phyloP scores from a whole-genome alignment of 345 rosid species.

The Triadica sebifera region DNA sequence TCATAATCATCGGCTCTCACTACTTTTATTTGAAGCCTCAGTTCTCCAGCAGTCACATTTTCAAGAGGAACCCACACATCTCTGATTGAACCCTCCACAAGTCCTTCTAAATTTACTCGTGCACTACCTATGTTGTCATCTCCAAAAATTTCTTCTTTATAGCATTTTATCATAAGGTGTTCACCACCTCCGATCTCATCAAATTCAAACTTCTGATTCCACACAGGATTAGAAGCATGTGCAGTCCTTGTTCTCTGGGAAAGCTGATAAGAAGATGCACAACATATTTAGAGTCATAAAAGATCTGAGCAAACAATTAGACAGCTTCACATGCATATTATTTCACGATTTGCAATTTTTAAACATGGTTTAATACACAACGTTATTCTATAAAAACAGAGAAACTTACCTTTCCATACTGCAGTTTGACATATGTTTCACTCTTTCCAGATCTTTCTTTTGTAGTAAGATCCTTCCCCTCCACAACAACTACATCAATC shows the following conservation, averaged over 20 bases:
- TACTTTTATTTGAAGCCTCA: conserved; percentile 81
- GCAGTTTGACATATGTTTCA: conserved; percentile 73
- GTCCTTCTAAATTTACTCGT: conserved; percentile 80
- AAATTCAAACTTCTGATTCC: conserved; percentile 82
- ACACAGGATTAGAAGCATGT: conserved; percentile 43
- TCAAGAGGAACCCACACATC: conserved; percentile 92
- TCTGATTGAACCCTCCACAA: conserved; percentile 60
- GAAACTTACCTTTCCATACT: conserved; percentile 74
- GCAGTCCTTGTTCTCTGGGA: conserved; percentile 63
- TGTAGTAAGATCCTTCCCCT: conserved; percentile 62
- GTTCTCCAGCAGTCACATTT: conserved; percentile 83
- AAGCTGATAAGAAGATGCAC: conserved; percentile 37
- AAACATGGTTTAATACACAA: conserved; percentile 10
- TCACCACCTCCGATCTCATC: conserved; percentile 85
- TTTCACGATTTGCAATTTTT: background rate
- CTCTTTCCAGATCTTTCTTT: conserved; percentile 69
- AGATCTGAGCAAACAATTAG: background rate
- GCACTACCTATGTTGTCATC: conserved; percentile 82
- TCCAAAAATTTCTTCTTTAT: conserved; percentile 67
- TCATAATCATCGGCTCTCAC: conserved; percentile 49
- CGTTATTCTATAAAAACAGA: conserved; percentile 9
- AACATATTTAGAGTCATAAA: conserved; percentile 7
- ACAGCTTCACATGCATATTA: background rate
- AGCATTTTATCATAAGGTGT: conserved; percentile 77
- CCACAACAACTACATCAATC: conserved; percentile 50